phyloP scores from a whole-genome alignment of 2,329 filamentous ascomycete species.

The Venturia aucupariae region DNA sequence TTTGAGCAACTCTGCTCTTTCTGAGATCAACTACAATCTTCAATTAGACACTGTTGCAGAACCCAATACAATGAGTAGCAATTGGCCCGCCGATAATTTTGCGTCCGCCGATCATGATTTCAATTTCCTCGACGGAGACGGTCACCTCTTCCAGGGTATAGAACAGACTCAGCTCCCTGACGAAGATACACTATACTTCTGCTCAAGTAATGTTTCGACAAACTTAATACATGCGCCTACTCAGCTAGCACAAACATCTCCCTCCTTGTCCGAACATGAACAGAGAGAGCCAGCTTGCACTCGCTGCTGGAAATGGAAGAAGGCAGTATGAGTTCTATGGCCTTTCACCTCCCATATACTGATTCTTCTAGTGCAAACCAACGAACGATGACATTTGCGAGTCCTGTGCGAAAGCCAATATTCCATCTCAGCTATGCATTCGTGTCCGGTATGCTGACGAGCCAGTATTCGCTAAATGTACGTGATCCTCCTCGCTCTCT shows the following conservation, averaged over 20 bases:
- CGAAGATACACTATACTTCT: conserved; percentile 4
- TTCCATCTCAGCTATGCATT: conserved; percentile 5
- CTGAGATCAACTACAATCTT: background rate
- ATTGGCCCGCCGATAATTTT: conserved; percentile 2
- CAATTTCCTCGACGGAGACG: conserved; percentile 5
- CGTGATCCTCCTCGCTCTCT: conserved; percentile 11
- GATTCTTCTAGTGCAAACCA: conserved; percentile 5
- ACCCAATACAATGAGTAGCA: background rate
- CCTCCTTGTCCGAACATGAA: conserved; percentile 3
- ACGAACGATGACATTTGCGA: conserved; percentile 6
- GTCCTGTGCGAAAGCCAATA: conserved; percentile 6
- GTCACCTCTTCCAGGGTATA: background rate
- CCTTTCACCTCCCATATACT: background rate
- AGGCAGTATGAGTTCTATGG: conserved; percentile 5
- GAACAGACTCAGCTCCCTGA: background rate
- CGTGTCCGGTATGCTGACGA: conserved; percentile 10
- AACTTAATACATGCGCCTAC: background rate
- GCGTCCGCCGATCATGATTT: conserved; percentile 2
- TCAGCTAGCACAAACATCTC: background rate
- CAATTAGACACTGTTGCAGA: no score
- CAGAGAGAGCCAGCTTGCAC: conserved; percentile 7
- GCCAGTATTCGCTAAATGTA: conserved; percentile 12
- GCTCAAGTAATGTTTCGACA: conserved; percentile 8
- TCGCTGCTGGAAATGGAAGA: conserved; percentile 6
- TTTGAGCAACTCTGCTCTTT: conserved; percentile 10